Percentiles rank a stretch among this genome's conserved stretches.
phyloP scores from a whole-genome alignment of 2,329 filamentous ascomycete species.

The Alternaria metachromatica region DNA sequence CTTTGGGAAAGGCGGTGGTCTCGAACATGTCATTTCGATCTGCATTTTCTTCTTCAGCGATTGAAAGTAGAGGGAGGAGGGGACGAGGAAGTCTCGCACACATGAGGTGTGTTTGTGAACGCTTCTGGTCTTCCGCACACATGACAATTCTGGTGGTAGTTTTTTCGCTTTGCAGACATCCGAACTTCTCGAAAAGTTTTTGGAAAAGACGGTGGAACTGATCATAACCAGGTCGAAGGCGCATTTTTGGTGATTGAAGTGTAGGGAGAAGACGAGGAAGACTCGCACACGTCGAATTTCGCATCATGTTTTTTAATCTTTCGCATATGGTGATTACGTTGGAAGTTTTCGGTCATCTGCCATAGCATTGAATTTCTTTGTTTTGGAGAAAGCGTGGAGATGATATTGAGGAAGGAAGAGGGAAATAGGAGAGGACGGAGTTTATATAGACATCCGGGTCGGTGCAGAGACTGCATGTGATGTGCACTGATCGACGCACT shows the following conservation, averaged over 20 bases:
- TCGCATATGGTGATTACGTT: not conserved
- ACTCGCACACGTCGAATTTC: not conserved
- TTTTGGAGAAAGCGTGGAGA: not conserved
- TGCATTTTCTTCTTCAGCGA: too few relatives aligned
- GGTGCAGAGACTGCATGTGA: not conserved
- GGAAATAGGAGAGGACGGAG: fast-evolving
- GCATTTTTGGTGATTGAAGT: not conserved
- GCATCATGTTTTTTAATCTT: not conserved
- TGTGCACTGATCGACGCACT: not conserved
- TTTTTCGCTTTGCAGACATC: not conserved
- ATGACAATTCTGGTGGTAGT: fast-evolving
- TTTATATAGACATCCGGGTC: not conserved
- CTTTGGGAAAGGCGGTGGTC: not conserved
- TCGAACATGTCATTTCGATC: too few relatives aligned
- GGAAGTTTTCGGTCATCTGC: not conserved
- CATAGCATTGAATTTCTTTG: fast-evolving
- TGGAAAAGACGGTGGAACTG: not conserved
- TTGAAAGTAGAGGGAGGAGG: too few relatives aligned
- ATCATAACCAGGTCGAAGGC: not conserved
- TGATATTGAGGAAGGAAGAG: not conserved
- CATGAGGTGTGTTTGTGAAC: too few relatives aligned
- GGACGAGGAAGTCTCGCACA: not conserved
- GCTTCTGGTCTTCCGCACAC: not conserved
- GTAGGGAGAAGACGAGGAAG: not conserved
- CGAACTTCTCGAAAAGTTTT: fast-evolving